Evolutionary conservation across 108 stramenopile species (phyloP).

Genomic region (Skeletonema grethae): DNA sequence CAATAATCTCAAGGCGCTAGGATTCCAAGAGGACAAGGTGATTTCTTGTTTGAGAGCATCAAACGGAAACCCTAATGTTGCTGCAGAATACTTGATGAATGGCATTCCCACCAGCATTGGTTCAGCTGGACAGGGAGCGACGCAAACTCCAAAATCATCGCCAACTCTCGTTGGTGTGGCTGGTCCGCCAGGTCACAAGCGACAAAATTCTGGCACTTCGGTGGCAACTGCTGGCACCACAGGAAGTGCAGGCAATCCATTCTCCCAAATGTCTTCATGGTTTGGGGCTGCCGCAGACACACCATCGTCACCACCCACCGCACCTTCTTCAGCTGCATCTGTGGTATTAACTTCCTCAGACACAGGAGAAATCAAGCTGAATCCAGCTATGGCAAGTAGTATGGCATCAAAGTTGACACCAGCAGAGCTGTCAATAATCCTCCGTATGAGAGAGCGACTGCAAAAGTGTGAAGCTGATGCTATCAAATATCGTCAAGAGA

Average conservation of each 20-base stretch:
- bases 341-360: constrained; percentile 12
- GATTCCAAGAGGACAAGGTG: constrained; percentile 85
- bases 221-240: constrained; percentile 12
- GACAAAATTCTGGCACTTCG: constrained; percentile 18
- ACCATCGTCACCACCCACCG: background rate
- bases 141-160: constrained; percentile 32
- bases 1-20: constrained; percentile 76
- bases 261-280: constrained; percentile 20
- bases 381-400: constrained; percentile 71
- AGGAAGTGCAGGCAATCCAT: constrained; percentile 14
- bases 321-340: constrained; percentile 5
- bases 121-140: constrained; percentile 17
- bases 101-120: constrained; percentile 73
- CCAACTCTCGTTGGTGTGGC: constrained; percentile 30
- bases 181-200: constrained; percentile 22
- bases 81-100: constrained; percentile 96
- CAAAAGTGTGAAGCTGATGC: constrained; percentile 66
- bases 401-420: constrained; percentile 83
- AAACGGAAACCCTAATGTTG: constrained; percentile 92
- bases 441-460: constrained; percentile 78
- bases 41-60: constrained; percentile 91
- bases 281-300: constrained; percentile 15
- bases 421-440: constrained; percentile 80
- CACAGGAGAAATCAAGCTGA: constrained; percentile 54
- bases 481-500: constrained; percentile 48